A percentile compares a stretch with the other conserved stretches of the same genome.
These are phyloP conservation scores for Coemansia sp. DNA, from an alignment of 192 early-diverging fungal genomes.

Conservation along the genomic window DNA sequence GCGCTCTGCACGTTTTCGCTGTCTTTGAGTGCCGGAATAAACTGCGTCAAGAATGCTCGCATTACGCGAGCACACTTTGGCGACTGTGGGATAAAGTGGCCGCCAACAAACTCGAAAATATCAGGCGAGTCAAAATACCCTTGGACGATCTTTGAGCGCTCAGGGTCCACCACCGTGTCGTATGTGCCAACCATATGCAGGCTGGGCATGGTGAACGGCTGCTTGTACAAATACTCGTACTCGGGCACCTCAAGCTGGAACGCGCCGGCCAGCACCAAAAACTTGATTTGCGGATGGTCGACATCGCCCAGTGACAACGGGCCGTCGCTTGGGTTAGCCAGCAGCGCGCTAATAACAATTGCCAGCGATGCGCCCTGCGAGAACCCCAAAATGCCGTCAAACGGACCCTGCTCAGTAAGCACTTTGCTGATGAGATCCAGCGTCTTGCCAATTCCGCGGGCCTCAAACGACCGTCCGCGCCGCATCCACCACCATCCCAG, in stretches of 20 bases:
- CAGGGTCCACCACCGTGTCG: conserved; percentile 38
- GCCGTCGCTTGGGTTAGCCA: conserved; percentile 12
- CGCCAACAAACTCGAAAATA: conserved; percentile 48
- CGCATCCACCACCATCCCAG: conserved; percentile 52
- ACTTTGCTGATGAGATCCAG: conserved; percentile 18
- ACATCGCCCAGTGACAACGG: conserved; percentile 21
- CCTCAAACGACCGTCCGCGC: conserved; percentile 29
- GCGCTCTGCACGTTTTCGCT: neutral
- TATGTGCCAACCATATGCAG: conserved; percentile 43
- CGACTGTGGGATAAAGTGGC: conserved; percentile 50
- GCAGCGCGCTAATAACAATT: conserved; percentile 24
- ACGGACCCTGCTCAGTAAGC: conserved; percentile 48
- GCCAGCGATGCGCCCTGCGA: conserved; percentile 49
- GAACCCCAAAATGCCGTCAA: conserved; percentile 50
- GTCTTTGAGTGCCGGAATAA: conserved; percentile 26
- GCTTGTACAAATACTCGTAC: conserved; percentile 25
- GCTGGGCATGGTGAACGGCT: conserved; percentile 19
- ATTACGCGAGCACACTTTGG: conserved; percentile 33
- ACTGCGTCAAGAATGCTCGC: conserved; percentile 27
- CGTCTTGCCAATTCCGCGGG: conserved; percentile 35
- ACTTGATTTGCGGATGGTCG: conserved; percentile 43
- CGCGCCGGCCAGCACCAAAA: conserved; percentile 38
- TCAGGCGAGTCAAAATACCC: conserved; percentile 23
- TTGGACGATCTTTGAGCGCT: conserved; percentile 17
- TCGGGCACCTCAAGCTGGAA: conserved; percentile 24